phyloP scores from a whole-genome alignment of 345 rosid species.

The Gossypium rotundifolium region DNA sequence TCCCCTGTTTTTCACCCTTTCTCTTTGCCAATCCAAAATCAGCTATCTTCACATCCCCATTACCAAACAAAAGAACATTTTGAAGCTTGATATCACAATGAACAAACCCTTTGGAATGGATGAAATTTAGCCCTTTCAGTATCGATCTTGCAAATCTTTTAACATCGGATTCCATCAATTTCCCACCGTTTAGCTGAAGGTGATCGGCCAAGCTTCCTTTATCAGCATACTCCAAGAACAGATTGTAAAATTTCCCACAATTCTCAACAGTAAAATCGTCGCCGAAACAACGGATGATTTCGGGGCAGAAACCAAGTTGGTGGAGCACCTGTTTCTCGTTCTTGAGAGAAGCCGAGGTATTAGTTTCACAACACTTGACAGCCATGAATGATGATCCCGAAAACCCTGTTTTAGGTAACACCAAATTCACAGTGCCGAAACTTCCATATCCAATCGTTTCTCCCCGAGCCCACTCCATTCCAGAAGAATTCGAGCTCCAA shows the following conservation, averaged over 20 bases:
- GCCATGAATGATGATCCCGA: slow-evolving; percentile 44
- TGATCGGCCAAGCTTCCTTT: slow-evolving; percentile 53
- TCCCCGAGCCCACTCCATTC: slow-evolving; percentile 70
- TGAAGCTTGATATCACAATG: slow-evolving; percentile 67
- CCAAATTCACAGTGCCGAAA: slow-evolving; percentile 57
- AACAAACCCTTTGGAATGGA: slow-evolving; percentile 60
- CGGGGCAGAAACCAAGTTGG: slow-evolving; percentile 35
- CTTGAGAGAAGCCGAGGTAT: slow-evolving; percentile 30
- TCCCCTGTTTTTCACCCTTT: slow-evolving; percentile 11
- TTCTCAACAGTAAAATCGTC: slow-evolving; percentile 30
- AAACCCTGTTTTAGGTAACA: slow-evolving; percentile 19
- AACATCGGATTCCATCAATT: slow-evolving; percentile 48
- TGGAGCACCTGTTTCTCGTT: slow-evolving; percentile 48
- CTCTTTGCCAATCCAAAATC: slow-evolving; percentile 76
- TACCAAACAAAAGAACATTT: slow-evolving; percentile 47
- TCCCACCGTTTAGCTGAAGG: slow-evolving; percentile 28
- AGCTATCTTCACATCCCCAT: slow-evolving; percentile 46
- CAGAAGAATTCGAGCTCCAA: background rate
- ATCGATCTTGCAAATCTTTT: slow-evolving; percentile 40
- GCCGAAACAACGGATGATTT: slow-evolving; percentile 53
- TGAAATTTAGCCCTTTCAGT: slow-evolving; percentile 47
- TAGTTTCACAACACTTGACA: slow-evolving; percentile 51
- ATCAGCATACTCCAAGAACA: slow-evolving; percentile 63
- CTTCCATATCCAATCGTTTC: slow-evolving; percentile 60
- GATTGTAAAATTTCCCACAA: slow-evolving; percentile 44